phyloP scores from a whole-genome alignment of 148 eudicot species.

The Nyssa sinensis region DNA sequence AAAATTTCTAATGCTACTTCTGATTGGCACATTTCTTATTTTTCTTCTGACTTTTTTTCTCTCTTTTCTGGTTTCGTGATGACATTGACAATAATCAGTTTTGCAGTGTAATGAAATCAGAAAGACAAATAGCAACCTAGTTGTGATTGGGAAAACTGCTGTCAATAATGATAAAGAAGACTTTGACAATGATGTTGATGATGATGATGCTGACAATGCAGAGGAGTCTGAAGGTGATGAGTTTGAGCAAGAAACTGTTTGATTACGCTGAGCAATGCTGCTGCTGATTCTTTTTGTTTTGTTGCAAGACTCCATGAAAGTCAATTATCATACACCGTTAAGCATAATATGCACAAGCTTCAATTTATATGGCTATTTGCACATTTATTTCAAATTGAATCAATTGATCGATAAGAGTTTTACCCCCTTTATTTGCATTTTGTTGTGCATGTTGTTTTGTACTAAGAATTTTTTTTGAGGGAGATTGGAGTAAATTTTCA shows the following conservation, averaged over 20 bases:
- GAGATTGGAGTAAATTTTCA: too few species aligned
- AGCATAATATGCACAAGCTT: too few species aligned
- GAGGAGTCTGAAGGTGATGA: conserved; percentile 97
- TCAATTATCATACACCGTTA: neutral
- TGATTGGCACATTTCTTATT: neutral
- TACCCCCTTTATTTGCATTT: too few species aligned
- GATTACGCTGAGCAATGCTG: conserved; percentile 10
- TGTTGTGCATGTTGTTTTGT: too few species aligned
- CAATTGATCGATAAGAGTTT: too few species aligned
- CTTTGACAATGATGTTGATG: conserved; percentile 86
- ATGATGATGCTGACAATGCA: conserved; percentile 86
- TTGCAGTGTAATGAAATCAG: conserved; percentile 81
- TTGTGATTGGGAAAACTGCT: conserved; percentile 71
- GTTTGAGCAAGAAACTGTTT: conserved; percentile 92
- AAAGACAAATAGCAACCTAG: conserved; percentile 57
- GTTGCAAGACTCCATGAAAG: neutral
- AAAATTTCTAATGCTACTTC: neutral
- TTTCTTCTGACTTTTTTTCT: neutral
- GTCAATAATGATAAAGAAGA: conserved; percentile 88
- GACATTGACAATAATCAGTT: neutral
- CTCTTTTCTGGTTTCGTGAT: neutral
- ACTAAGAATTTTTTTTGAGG: too few species aligned
- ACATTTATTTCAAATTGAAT: too few species aligned
- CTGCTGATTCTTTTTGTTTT: neutral
- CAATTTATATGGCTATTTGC: too few species aligned